Evolutionary conservation across 164 flowering plant genomes (phyloP).

Genomic region (Warburgia ugandensis): DNA sequence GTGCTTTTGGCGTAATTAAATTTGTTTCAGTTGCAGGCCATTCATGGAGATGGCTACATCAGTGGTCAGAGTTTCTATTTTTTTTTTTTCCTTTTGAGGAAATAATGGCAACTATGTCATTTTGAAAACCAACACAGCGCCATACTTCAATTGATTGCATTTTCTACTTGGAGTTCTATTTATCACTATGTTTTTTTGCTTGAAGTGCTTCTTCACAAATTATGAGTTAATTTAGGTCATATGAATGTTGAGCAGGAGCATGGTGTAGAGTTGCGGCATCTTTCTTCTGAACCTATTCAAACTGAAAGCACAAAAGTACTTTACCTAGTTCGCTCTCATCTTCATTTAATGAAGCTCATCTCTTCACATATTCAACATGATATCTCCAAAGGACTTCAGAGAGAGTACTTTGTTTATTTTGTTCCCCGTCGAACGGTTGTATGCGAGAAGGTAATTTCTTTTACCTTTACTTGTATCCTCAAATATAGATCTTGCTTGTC

Average conservation of each 20-base stretch:
- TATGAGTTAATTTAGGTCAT: background rate
- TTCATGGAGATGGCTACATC: too few relatives aligned
- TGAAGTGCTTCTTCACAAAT: background rate
- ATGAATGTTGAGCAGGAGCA: constrained; percentile 46
- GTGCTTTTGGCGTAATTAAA: too few relatives aligned
- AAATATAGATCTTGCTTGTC: too few relatives aligned
- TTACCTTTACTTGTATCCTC: background rate
- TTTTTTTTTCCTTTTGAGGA: too few relatives aligned
- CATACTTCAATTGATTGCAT: too few relatives aligned
- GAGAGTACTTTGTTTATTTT: constrained; percentile 75
- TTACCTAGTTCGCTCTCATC: constrained; percentile 64
- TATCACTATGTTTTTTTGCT: background rate
- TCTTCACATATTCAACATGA: constrained; percentile 58
- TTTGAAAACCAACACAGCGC: too few relatives aligned
- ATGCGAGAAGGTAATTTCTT: constrained; percentile 70
- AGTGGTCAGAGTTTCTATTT: too few relatives aligned
- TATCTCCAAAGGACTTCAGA: constrained; percentile 63
- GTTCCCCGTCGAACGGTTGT: constrained; percentile 89
- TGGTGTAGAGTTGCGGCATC: constrained; percentile 71
- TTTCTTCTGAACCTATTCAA: constrained; percentile 61
- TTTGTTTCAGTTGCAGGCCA: too few relatives aligned
- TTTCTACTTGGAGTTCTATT: background rate
- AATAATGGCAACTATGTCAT: too few relatives aligned
- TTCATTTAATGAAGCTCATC: constrained; percentile 56
- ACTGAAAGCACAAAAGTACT: constrained; percentile 74